phyloP scores from a whole-genome alignment of 2,329 filamentous ascomycete species.

The Cordyceps tenuipes region DNA sequence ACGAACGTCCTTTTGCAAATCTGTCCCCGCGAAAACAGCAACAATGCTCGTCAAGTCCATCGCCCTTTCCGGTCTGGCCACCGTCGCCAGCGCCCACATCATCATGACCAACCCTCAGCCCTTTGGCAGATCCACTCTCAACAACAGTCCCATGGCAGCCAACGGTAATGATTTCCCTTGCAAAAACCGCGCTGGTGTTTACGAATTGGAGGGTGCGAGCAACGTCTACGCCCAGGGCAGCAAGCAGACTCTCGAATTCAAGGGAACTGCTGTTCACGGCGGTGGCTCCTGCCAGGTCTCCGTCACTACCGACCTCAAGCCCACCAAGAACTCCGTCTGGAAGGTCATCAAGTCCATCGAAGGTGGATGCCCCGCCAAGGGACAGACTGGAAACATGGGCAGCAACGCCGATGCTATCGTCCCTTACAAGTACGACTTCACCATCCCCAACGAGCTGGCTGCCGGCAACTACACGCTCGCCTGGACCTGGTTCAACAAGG shows the following conservation, averaged over 20 bases:
- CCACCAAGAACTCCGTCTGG: constrained; percentile 61
- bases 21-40: constrained; percentile 27
- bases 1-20: neutral
- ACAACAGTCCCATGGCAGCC: constrained; percentile 56
- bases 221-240: constrained; percentile 49
- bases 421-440: constrained; percentile 58
- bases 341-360: constrained; percentile 85
- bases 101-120: constrained; percentile 61
- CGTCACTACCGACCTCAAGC: constrained; percentile 67
- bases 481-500: constrained; percentile 91
- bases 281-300: constrained; percentile 89
- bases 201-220: constrained; percentile 36
- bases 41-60: constrained; percentile 45
- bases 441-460: constrained; percentile 61
- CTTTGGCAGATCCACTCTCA: constrained; percentile 33
- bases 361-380: constrained; percentile 69
- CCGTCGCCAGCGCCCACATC: constrained; percentile 66
- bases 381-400: constrained; percentile 48
- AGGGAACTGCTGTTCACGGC: constrained; percentile 70
- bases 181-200: constrained; percentile 48
- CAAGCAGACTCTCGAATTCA: constrained; percentile 48
- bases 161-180: constrained; percentile 71
- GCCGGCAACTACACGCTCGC: constrained; percentile 72
- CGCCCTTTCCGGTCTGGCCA: constrained; percentile 47
- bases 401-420: constrained; percentile 34